Conservation (phyloP, 2,329 filamentous ascomycete species). For the Teratosphaeria epicoccoides region DNA sequence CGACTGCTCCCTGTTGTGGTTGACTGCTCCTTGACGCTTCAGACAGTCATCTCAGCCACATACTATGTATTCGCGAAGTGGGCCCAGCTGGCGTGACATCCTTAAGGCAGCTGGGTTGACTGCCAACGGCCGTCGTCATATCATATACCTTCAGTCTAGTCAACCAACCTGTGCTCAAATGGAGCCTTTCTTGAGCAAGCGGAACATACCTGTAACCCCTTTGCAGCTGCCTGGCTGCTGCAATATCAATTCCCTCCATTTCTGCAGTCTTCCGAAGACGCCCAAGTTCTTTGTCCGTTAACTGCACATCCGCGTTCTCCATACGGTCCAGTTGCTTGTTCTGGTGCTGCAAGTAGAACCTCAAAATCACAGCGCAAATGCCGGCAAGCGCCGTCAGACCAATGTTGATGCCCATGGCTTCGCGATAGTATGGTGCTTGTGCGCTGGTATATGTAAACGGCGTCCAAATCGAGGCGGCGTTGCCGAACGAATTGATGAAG, state of each 20-base stretch:
- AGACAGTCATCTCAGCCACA: no score
- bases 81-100: no score
- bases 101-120: no score
- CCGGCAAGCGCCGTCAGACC: slow-evolving; percentile 19
- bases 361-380: slow-evolving; percentile 19
- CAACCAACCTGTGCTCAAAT: background rate
- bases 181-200: background rate
- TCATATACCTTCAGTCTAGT: background rate
- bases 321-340: slow-evolving; percentile 42
- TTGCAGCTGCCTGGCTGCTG: slow-evolving; percentile 40
- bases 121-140: no score
- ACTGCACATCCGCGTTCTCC: slow-evolving; percentile 43
- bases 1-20: no score
- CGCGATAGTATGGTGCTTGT: slow-evolving; percentile 19
- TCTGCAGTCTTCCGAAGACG: slow-evolving; percentile 42
- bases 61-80: no score
- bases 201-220: slow-evolving; percentile 44
- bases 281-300: slow-evolving; percentile 39
- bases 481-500: slow-evolving; percentile 64
- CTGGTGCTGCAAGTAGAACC: slow-evolving; percentile 27
- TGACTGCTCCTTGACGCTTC: no score
- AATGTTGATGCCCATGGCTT: slow-evolving; percentile 26
- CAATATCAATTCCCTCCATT: slow-evolving; percentile 41
- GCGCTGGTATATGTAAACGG: slow-evolving; percentile 29
- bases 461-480: slow-evolving; percentile 55